Base-by-base conservation (phyloP, 75 land plant genomes). In the Picea sitchensis region DNA sequence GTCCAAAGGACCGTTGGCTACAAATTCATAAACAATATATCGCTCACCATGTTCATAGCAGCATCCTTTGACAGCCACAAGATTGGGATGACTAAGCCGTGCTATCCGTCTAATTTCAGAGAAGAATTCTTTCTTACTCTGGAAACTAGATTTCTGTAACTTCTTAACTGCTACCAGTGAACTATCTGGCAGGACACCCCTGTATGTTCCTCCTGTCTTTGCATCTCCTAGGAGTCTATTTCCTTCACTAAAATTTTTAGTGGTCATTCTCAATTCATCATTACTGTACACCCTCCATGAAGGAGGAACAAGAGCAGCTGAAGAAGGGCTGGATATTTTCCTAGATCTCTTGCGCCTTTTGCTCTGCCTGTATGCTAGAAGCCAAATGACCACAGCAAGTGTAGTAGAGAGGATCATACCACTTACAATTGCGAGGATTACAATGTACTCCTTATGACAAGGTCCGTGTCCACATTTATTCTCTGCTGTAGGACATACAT, bases 161-260 rank as follows among this genome's bases (percentile, higher is more conserved):
- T 88, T 94, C 81, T 96, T 96, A 34, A 96, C 88, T 4, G 91
- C 99, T 20, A 96, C 98, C 80, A 81, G 81, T 21, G 91, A 87
- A 44, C 99, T 98, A 84, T 96, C 95, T 32, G 93, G 87, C 32
- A 96, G 79, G 59, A 83, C 68, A 13, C 99, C 99, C 81, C 85
- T 88, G 82, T 91, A 96, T 12, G 95, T 92, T 20, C 92, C 86
- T 11, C 99, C 94, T 58, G 88, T 87, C 78, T 92, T 94, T 44
- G 86, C 83, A 83, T 88, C 88, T 31, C 88, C 93, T 76, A 87
- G 84, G 75, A 96, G 98, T 78, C 90, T 91, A 71, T 91, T 94
- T 79, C 92, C 93, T 83, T 90, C 94, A 86, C 95, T 90, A 75
- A 94, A 96, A 76, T 86, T 92, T 80, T 95, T 91, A 57, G 99